phyloP scores from a whole-genome alignment of 148 eudicot genomes.

The Dysphania ambrosioides region DNA sequence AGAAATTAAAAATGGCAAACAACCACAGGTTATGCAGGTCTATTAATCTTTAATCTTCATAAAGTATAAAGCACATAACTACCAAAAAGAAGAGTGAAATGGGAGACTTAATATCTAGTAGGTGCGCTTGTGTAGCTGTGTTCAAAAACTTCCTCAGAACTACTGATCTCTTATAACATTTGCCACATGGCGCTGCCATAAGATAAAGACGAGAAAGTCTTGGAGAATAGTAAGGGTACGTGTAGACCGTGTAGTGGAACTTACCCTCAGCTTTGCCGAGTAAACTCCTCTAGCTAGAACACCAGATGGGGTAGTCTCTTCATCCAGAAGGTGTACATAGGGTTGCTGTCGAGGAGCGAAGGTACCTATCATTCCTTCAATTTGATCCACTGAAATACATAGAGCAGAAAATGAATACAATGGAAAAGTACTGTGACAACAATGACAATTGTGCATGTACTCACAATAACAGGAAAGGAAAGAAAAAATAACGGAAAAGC shows the following conservation, averaged over 20 bases:
- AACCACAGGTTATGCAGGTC: background rate
- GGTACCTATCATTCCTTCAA: conserved; percentile 59
- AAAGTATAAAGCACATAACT: too few relatives aligned
- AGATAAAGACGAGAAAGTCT: background rate
- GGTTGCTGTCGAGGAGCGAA: conserved; percentile 64
- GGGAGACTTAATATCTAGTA: too few relatives aligned
- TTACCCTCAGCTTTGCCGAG: conserved; percentile 52
- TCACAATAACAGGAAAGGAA: background rate
- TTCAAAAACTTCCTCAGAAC: too few relatives aligned
- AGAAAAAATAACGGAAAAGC: background rate
- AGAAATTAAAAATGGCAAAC: background rate
- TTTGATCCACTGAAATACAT: conserved; percentile 48
- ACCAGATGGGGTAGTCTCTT: conserved; percentile 66
- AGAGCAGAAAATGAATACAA: background rate
- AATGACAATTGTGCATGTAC: background rate
- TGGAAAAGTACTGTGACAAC: background rate
- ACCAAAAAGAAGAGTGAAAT: too few relatives aligned
- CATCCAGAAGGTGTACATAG: conserved; percentile 46
- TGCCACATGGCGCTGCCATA: too few relatives aligned
- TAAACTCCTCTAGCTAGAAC: conserved; percentile 62
- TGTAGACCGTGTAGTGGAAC: background rate
- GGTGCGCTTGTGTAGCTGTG: too few relatives aligned
- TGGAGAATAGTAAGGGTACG: background rate
- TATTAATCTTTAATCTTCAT: background rate
- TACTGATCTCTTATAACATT: background rate